These are phyloP conservation scores for Aureoboletus auriporus DNA, from an alignment of 768 basidiomycete genomes.

Conservation along the genomic window DNA sequence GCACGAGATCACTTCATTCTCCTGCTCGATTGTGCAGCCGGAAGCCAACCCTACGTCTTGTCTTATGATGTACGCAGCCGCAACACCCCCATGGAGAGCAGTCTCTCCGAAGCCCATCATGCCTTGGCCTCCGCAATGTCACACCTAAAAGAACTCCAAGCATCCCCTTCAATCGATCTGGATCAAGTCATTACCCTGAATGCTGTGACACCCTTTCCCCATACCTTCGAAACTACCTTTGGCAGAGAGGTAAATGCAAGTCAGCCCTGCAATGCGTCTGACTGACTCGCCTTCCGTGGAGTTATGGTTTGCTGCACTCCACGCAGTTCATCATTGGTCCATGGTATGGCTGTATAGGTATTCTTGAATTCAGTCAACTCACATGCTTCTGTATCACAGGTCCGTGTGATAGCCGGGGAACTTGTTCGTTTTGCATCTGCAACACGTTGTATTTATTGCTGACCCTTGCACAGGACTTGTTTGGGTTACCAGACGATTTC, in stretches of 20 bases:
- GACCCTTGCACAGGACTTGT: conserved; percentile 47
- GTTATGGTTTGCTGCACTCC: conserved; percentile 85
- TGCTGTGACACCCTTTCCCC: conserved; percentile 76
- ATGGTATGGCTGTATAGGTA: conserved; percentile 51
- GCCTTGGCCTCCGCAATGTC: conserved; percentile 55
- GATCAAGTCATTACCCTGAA: conserved; percentile 65
- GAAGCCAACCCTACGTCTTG: conserved; percentile 47
- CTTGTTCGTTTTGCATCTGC: conserved; percentile 44
- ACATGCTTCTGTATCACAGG: conserved; percentile 36
- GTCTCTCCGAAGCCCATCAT: conserved; percentile 51
- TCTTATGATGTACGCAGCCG: conserved; percentile 75
- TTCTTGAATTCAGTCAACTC: not conserved
- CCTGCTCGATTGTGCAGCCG: conserved; percentile 51
- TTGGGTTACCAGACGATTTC: conserved; percentile 65
- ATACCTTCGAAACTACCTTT: conserved; percentile 73
- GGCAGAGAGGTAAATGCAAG: conserved; percentile 64
- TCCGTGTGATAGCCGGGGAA: conserved; percentile 82
- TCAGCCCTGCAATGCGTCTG: not conserved
- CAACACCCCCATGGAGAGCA: conserved; percentile 82
- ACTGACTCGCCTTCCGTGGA: conserved; percentile 25
- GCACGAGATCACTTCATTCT: conserved; percentile 80
- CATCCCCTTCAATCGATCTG: conserved; percentile 38
- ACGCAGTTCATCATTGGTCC: conserved; percentile 90
- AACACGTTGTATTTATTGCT: conserved; percentile 1
- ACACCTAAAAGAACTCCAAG: conserved; percentile 49